Evolutionary conservation across 2,329 filamentous ascomycete genomes (phyloP), one percentile per base, ranked within the genome.

Genomic region (Coniella vitis): DNA sequence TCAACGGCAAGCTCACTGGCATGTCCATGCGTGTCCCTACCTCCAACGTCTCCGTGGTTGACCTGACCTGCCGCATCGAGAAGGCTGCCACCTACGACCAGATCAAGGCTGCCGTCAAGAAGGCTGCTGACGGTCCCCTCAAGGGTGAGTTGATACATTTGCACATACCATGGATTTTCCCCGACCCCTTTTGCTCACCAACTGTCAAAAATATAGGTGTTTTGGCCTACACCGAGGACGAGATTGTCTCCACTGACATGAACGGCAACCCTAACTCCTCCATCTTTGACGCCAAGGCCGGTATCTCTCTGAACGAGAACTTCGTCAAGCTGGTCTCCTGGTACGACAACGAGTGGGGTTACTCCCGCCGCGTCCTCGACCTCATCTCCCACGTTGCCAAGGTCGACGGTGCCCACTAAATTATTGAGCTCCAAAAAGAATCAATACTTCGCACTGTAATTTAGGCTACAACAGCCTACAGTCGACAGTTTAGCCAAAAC

Each of bases 311-410:
- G 64, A 98, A 97, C 84, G 74, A 90, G 66, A 90, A 96, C 84
- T 97, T 97, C 72, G 84, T 95, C 81, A 98, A 98, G 87, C 82
- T 98, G 56, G 86, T 96, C 70, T 84, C 84, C 65, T 97, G 91
- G 93, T 95, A 95, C 76, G 90, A 95, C 81, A 97, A 97, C 81
- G 91, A 97, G 83, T 96, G 90, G 90, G 93, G 90, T 67, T 97
- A 98, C 86, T 94, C 87, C 72, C 90, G 90, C 78, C 93, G 87
- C 83, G 87, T 90, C 65, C 76, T 90, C 61, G 87, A 93, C 74
- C 86, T 93, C 63, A 68, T 81, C 69, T 76, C 78, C 73, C 86
- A 90, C 78, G 79, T 90, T 64, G 76, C 86, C 72, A 87, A 87
- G 79, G 83, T 85, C 58, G 87, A 90, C 64, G 78, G 66, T 63